Base-by-base conservation (phyloP, 345 rosid genomes). In the Gossypium arboreum region DNA sequence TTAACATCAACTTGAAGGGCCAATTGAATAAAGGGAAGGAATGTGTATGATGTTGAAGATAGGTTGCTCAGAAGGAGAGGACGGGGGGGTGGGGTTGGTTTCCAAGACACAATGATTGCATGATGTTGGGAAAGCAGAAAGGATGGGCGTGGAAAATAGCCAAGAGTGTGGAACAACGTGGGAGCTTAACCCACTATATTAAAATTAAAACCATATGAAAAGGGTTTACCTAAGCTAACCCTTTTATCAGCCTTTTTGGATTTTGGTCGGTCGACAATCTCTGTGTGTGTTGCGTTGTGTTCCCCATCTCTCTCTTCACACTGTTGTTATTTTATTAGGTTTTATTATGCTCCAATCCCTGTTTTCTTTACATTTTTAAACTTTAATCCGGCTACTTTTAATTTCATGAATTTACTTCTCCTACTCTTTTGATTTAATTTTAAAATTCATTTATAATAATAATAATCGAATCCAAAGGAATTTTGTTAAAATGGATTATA, bases 261-360 rank as follows among this genome's bases (percentile, higher is more conserved):
- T 8, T 57, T 57, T 57, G 62, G 62, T 57, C 62, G 62, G 62
- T 22, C 60, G 60, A 56, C 60, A 56, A 56, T 56, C 60, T 22
- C 25, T 56, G 60, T 18, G 12, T 20, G 27, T 56, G 13, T 11
- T 57, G 22, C 15, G 3, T 10, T 57, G 61, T 57, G 61, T 57
- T 57, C 22, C 27, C 61, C 15, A 57, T 57, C 29, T 25, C 61
- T 57, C 61, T 57, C 20, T 57, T 20, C 29, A 57, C 61, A 22
- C 61, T 18, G 2, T 18, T 22, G 29, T 20, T 57, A 20, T 57
- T 57, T 22, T 57, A 56, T 7, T 20, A 18, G 25, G 11, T 18
- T 20, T 34, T 34, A 4, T 34, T 34, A 34, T 34, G 41, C 41
- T 34, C 7, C 41, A 34, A 34, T 34, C 41, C 7, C 41, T 34